Percentiles rank a stretch among this genome's conserved stretches.
Conservation (phyloP, 192 early-diverging fungal species). For the Coemansia nantahalensis region DNA sequence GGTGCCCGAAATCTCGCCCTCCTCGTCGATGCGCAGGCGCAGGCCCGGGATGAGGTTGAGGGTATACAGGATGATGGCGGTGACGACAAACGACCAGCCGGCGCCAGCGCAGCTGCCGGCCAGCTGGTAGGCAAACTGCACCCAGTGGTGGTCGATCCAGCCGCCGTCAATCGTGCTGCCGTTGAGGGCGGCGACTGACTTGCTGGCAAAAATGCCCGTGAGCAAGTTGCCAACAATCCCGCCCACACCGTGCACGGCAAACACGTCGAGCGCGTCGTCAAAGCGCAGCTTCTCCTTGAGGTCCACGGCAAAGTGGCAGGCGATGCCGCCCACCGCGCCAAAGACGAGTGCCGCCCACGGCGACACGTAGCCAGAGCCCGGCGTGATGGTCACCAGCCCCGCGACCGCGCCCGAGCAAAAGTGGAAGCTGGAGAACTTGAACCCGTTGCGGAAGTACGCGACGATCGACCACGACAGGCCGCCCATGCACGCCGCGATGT, state of each 20-base stretch:
- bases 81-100: constrained; percentile 73
- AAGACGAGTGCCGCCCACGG: constrained; percentile 80
- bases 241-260: constrained; percentile 84
- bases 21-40: constrained; percentile 71
- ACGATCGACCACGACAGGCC: constrained; percentile 80
- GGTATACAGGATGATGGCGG: constrained; percentile 65
- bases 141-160: constrained; percentile 79
- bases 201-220: constrained; percentile 85
- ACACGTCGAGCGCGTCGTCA: constrained; percentile 93
- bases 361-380: constrained; percentile 83
- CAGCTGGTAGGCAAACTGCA: constrained; percentile 76
- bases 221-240: constrained; percentile 79
- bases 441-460: constrained; percentile 73
- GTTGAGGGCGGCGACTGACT: constrained; percentile 64
- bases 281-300: constrained; percentile 83
- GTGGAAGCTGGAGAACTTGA: constrained; percentile 84
- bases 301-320: constrained; percentile 79
- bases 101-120: constrained; percentile 68
- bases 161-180: constrained; percentile 64
- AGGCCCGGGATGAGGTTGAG: constrained; percentile 76
- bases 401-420: constrained; percentile 94
- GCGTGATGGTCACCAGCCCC: constrained; percentile 91
- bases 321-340: constrained; percentile 68
- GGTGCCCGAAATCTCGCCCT: constrained; percentile 69
- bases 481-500: constrained; percentile 78